Percentiles rank a stretch among this genome's conserved stretches.
These are phyloP conservation scores for Boletus reticuloceps DNA, from an alignment of 768 basidiomycete species.

Conservation along the genomic window DNA sequence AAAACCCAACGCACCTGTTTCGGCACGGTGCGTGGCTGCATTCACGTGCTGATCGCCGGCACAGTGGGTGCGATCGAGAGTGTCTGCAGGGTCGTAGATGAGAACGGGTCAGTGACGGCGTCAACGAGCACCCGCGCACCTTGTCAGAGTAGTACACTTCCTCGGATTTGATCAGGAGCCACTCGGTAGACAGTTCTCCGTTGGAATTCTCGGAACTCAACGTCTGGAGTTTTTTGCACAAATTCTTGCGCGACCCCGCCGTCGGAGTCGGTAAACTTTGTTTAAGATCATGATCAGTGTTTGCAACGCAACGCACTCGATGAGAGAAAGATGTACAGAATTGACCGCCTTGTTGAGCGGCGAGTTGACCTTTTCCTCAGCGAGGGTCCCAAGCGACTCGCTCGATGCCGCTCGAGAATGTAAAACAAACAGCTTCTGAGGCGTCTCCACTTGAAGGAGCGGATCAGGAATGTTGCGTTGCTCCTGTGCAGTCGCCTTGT, in stretches of 20 bases:
- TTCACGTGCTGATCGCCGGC: no score
- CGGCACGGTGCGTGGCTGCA: no score
- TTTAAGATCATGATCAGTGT: neutral
- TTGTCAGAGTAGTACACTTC: constrained; percentile 91
- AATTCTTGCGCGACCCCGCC: constrained; percentile 90
- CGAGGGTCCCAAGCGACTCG: constrained; percentile 90
- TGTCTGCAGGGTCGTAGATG: no score
- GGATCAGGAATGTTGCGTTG: constrained; percentile 81
- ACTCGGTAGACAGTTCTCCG: constrained; percentile 88
- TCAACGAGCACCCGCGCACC: no score
- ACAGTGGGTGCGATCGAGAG: no score
- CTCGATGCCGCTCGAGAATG: constrained; percentile 81
- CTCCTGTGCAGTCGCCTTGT: constrained; percentile 77
- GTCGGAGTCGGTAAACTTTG: constrained; percentile 88
- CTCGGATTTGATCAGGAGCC: constrained; percentile 86
- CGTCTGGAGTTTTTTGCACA: constrained; percentile 75
- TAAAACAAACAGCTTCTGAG: constrained; percentile 70
- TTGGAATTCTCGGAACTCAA: constrained; percentile 87
- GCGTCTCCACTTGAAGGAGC: constrained; percentile 64
- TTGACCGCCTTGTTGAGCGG: constrained; percentile 93
- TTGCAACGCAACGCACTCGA: neutral
- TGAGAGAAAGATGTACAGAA: constrained; percentile 48
- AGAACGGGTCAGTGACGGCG: no score
- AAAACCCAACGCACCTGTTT: no score
- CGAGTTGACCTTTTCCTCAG: constrained; percentile 87